Evolutionary conservation across 2,329 filamentous ascomycete species (phyloP), one percentile per base, ranked within the genome.

Genomic region (Trichoderma oligosporum): DNA sequence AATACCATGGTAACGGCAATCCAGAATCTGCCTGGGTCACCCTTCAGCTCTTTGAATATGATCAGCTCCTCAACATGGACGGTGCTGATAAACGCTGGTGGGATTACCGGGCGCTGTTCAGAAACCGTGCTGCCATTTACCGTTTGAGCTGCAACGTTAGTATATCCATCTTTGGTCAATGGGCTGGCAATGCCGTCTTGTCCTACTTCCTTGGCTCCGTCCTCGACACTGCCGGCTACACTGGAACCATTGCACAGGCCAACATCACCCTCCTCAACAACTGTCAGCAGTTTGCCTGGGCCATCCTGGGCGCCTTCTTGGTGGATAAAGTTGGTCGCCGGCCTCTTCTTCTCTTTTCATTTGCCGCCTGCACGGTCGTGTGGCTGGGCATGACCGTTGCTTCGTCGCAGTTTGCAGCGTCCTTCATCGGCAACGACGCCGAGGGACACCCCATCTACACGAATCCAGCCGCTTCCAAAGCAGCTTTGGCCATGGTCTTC

Each of bases 231-330:
- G 79, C 78, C 45, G 81, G 81, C 18, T 73, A 78, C 62, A 73
- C 66, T 1, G 66, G 71, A 45, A 27, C 59, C 38, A 51, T 67
- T 27, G 56, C 63, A 18, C 74, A 79, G 63, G 72, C 76, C 51
- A 77, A 81, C 63, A 74, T 83, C 60, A 79, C 75, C 7, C 74
- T 82, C 29, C 78, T 79, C 65, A 78, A 81, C 68, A 74, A 74
- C 25, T 76, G 75, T 56, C 74, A 78, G 64, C 76, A 79, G 62
- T 76, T 81, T 65, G 62, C 74, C 53, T 78, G 74, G 61, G 78
- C 78, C 39, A 72, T 80, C 31, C 57, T 76, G 12, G 81, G 81
- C 27, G 78, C 80, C 16, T 66, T 71, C 11, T 65, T 82, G 2
- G 76, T 82, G 24, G 80, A 82, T 57, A 69, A 65, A 35, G 63